Conservation (phyloP, 805 yeast species). For the Millerago galiae region DNA sequence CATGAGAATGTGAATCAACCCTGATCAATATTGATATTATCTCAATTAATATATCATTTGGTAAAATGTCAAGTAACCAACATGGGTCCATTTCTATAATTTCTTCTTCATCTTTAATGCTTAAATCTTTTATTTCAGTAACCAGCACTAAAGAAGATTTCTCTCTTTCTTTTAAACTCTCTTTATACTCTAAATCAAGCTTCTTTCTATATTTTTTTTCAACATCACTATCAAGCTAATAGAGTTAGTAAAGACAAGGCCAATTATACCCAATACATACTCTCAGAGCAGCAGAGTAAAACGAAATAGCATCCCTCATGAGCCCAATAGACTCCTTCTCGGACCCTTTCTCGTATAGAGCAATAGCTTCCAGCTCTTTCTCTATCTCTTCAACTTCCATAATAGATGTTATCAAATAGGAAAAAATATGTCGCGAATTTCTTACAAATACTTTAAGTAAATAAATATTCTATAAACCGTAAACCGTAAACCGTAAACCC, state of each 20-base stretch:
- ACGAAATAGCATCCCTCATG: constrained; percentile 74
- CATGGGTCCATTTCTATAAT: constrained; percentile 31
- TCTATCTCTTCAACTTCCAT: constrained; percentile 9
- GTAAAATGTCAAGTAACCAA: constrained; percentile 36
- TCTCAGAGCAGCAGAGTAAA: constrained; percentile 66
- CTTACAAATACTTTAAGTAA: background rate
- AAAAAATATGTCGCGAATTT: background rate
- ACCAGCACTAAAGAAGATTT: background rate
- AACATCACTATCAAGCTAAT: constrained; percentile 39
- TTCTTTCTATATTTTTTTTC: constrained; percentile 62
- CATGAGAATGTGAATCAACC: constrained; percentile 57
- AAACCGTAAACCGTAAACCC: background rate
- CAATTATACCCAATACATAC: constrained; percentile 26
- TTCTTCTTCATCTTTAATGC: background rate
- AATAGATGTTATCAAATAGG: background rate
- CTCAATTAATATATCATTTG: constrained; percentile 51
- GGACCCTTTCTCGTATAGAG: constrained; percentile 62
- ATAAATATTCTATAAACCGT: background rate
- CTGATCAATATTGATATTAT: constrained; percentile 43
- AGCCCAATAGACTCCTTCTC: constrained; percentile 67
- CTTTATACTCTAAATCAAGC: constrained; percentile 37
- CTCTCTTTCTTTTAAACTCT: constrained; percentile 18
- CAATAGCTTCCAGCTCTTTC: constrained; percentile 41
- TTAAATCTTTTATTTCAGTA: constrained; percentile 4
- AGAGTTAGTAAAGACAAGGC: background rate